Evolutionary conservation across 176 grass and related monocot species (phyloP).

Genomic region (Pharus latifolius): DNA sequence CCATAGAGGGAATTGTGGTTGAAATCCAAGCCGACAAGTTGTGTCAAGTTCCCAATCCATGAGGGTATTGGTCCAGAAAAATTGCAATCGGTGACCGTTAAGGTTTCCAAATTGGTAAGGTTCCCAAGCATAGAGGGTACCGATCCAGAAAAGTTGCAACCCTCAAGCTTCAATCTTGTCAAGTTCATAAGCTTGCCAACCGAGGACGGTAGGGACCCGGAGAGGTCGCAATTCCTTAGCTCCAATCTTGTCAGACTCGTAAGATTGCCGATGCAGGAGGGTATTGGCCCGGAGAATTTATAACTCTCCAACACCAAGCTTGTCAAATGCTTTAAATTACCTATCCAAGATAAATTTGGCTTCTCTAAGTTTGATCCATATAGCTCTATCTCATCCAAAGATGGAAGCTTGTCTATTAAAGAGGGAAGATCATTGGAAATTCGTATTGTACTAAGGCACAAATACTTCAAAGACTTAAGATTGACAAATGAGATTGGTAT

Average conservation of each 20-base stretch:
- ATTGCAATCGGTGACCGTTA: too few species aligned
- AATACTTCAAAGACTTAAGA: background rate
- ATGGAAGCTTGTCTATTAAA: background rate
- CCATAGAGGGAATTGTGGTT: background rate
- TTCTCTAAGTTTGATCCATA: background rate
- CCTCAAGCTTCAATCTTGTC: too few species aligned
- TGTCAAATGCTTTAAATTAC: background rate
- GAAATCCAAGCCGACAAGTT: background rate
- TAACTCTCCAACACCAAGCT: background rate
- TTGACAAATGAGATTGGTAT: background rate
- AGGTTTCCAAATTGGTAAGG: too few species aligned
- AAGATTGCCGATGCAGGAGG: background rate
- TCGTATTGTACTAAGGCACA: background rate
- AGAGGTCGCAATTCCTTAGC: background rate
- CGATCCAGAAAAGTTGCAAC: too few species aligned
- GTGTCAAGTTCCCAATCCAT: background rate
- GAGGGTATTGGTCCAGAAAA: too few species aligned
- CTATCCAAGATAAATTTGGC: background rate
- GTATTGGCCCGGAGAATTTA: background rate
- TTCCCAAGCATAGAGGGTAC: too few species aligned
- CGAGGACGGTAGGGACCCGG: background rate
- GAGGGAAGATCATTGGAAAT: background rate
- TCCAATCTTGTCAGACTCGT: background rate
- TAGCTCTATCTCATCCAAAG: background rate
- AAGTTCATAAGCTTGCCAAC: background rate